Conservation (phyloP, 352 stramenopile species). For the Phytophthora vignae region DNA sequence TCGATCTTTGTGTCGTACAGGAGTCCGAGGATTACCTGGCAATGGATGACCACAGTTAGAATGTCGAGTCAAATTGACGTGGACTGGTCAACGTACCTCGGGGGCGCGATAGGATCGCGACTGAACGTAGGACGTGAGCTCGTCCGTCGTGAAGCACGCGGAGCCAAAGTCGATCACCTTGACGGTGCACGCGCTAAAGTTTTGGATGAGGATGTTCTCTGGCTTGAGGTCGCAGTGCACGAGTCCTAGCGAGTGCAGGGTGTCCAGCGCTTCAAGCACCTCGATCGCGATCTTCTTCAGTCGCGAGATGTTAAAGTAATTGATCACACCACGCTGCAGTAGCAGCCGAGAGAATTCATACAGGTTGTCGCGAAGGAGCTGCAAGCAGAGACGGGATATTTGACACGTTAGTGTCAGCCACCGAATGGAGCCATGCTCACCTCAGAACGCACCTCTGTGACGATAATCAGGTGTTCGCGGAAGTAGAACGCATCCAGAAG, state of each 20-base stretch:
- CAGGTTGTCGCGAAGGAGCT: constrained; percentile 96
- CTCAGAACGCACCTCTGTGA: constrained; percentile 91
- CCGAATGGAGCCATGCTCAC: background rate
- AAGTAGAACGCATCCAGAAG: constrained; percentile 97
- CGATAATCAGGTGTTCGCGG: constrained; percentile 95
- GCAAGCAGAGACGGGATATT: constrained; percentile 25
- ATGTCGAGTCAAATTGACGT: background rate
- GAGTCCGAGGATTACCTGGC: constrained; percentile 96
- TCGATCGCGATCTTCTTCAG: constrained; percentile 96
- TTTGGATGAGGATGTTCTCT: constrained; percentile 96
- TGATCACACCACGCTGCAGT: constrained; percentile 76
- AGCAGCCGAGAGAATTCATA: constrained; percentile 97
- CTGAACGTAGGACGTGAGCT: constrained; percentile 98
- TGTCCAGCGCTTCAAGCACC: constrained; percentile 92
- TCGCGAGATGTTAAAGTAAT: constrained; percentile 95
- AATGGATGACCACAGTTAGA: background rate
- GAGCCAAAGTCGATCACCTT: constrained; percentile 99
- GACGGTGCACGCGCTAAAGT: constrained; percentile 93
- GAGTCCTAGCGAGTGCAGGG: constrained; percentile 91
- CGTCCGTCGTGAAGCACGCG: constrained; percentile 95
- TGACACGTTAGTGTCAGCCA: background rate
- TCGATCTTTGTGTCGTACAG: constrained; percentile 90
- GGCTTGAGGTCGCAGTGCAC: constrained; percentile 99
- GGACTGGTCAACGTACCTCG: constrained; percentile 71
- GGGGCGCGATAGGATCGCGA: constrained; percentile 97